Percentiles rank a stretch among this genome's conserved stretches.
Conservation (phyloP, 768 basidiomycete genomes). For the Phanerochaete carnosa region DNA sequence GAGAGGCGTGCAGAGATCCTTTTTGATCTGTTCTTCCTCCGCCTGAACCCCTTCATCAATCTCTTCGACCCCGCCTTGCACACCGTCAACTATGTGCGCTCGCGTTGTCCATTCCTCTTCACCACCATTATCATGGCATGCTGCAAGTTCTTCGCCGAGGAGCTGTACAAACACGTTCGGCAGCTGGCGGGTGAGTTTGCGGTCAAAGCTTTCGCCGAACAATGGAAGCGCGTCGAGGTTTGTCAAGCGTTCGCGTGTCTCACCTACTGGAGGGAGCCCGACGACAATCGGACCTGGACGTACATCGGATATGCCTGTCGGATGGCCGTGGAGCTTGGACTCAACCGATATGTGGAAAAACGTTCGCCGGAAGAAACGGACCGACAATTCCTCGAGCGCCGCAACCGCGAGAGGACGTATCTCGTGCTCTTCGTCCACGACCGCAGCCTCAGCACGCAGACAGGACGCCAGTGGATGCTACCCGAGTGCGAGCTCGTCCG, state of each 20-base stretch:
- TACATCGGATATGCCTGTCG: slow-evolving; percentile 88
- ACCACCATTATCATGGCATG: slow-evolving; percentile 81
- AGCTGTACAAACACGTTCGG: slow-evolving; percentile 63
- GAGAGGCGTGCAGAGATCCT: slow-evolving; percentile 68
- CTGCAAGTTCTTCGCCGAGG: slow-evolving; percentile 78
- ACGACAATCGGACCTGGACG: slow-evolving; percentile 84
- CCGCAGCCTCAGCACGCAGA: slow-evolving; percentile 82
- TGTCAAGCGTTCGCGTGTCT: slow-evolving; percentile 88
- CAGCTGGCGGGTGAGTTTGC: slow-evolving; percentile 72
- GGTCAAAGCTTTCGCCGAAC: slow-evolving; percentile 73
- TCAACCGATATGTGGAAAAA: slow-evolving; percentile 64
- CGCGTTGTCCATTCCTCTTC: slow-evolving; percentile 79
- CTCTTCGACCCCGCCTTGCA: slow-evolving; percentile 88
- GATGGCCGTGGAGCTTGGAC: slow-evolving; percentile 81
- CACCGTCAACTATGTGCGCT: slow-evolving; percentile 74
- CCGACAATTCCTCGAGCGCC: slow-evolving; percentile 66
- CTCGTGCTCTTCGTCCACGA: slow-evolving; percentile 86
- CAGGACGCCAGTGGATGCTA: slow-evolving; percentile 85
- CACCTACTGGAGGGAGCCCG: slow-evolving; percentile 87
- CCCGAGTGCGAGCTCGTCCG: slow-evolving; percentile 81
- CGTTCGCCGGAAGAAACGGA: slow-evolving; percentile 61
- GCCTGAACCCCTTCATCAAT: slow-evolving; percentile 87
- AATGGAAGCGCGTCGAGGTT: slow-evolving; percentile 81
- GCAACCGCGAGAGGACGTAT: slow-evolving; percentile 84
- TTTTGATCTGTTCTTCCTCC: slow-evolving; percentile 77